A percentile compares a stretch with the other conserved stretches of the same genome.
phyloP scores from a whole-genome alignment of 2,329 filamentous ascomycete species.

The Dactylellina drechsleri region DNA sequence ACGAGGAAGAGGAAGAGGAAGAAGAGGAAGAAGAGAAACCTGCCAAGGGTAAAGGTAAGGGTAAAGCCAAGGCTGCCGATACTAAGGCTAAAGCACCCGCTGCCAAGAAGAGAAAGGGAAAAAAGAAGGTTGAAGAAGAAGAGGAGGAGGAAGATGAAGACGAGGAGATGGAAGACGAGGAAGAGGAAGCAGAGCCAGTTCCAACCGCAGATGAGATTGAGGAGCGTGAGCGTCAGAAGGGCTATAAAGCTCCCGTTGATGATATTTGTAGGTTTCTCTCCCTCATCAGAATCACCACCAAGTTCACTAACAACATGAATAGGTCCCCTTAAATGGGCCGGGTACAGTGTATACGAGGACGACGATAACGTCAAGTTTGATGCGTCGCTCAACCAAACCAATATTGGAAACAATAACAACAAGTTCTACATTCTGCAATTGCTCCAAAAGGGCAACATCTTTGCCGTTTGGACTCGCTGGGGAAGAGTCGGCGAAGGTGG shows the following conservation, averaged over 20 bases:
- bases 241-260: slow-evolving; percentile 59
- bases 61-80: slow-evolving; percentile 17
- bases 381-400: slow-evolving; percentile 81
- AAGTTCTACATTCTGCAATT: slow-evolving; percentile 84
- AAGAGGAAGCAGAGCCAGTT: slow-evolving; percentile 24
- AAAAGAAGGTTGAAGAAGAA: slow-evolving; percentile 58
- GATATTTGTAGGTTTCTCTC: slow-evolving; percentile 43
- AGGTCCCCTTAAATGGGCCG: slow-evolving; percentile 60
- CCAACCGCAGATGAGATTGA: slow-evolving; percentile 36
- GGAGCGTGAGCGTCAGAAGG: slow-evolving; percentile 57
- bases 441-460: slow-evolving; percentile 61
- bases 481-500: slow-evolving; percentile 76
- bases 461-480: slow-evolving; percentile 79
- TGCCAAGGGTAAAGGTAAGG: slow-evolving; percentile 28
- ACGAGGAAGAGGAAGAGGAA: slow-evolving; percentile 48
- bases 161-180: slow-evolving; percentile 32
- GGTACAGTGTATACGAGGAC: slow-evolving; percentile 73
- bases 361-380: slow-evolving; percentile 75
- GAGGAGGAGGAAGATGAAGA: slow-evolving; percentile 43
- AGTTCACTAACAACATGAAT: slow-evolving; percentile 42
- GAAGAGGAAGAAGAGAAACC: slow-evolving; percentile 52
- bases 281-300: not conserved
- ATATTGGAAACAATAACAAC: slow-evolving; percentile 70
- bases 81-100: slow-evolving; percentile 46
- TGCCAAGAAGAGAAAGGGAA: slow-evolving; percentile 48